Conservation (phyloP, 495 filamentous ascomycete genomes). For the Staphylotrichum longicolle region DNA sequence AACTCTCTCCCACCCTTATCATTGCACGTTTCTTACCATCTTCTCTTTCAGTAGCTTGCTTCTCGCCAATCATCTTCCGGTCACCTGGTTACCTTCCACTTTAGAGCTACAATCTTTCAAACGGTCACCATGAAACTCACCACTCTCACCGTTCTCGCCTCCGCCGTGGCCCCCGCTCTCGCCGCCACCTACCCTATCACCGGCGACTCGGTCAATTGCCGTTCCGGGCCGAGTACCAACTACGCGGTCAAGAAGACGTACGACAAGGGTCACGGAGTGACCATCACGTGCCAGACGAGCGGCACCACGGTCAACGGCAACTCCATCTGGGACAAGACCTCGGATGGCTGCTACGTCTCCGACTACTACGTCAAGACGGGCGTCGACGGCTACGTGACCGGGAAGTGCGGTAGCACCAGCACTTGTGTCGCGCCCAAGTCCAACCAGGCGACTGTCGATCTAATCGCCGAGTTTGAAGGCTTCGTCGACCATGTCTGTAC, state of each 20-base stretch:
- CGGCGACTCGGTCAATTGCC: constrained; percentile 28
- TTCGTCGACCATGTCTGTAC: constrained; percentile 20
- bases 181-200: constrained; percentile 24
- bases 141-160: constrained; percentile 7
- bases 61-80: neutral
- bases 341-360: constrained; percentile 31
- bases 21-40: no score
- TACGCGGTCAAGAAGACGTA: constrained; percentile 26
- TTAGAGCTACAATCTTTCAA: neutral
- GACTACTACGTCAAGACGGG: constrained; percentile 35
- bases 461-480: constrained; percentile 26
- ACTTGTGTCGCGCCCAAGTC: constrained; percentile 18
- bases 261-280: constrained; percentile 25
- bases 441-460: constrained; percentile 24
- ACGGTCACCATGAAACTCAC: constrained; percentile 19
- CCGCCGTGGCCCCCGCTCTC: neutral
- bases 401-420: constrained; percentile 14
- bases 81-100: neutral
- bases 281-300: constrained; percentile 29
- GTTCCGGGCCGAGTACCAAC: constrained; percentile 27
- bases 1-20: neutral
- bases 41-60: neutral
- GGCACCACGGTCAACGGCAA: constrained; percentile 27
- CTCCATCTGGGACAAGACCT: constrained; percentile 36
- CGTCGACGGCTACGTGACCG: constrained; percentile 25